Conservation (phyloP, 345 rosid genomes). For the Moricandia arvensis region DNA sequence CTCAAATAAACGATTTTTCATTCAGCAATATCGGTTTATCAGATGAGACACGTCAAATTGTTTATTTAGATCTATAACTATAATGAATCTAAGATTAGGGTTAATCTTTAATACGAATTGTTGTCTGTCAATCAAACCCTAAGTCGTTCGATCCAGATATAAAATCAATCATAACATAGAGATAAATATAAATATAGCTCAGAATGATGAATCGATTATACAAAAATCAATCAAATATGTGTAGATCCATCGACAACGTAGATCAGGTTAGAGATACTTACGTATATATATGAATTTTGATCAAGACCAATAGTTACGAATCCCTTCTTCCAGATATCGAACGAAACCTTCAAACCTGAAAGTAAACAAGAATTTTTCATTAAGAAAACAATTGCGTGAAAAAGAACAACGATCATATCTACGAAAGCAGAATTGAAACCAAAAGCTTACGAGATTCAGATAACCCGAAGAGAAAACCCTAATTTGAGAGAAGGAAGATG, state of each 20-base stretch:
- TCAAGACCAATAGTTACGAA: neutral
- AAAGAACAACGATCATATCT: neutral
- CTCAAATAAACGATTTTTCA: neutral
- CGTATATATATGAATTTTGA: neutral
- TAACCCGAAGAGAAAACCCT: constrained; percentile 12
- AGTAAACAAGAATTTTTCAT: neutral
- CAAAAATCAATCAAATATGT: neutral
- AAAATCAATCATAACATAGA: too few relatives aligned
- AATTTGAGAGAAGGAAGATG: constrained; percentile 18
- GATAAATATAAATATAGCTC: too few relatives aligned
- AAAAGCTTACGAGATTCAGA: constrained; percentile 24
- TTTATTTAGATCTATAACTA: neutral
- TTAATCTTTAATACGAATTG: too few relatives aligned
- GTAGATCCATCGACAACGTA: neutral
- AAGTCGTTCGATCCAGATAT: neutral
- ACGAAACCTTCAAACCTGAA: constrained; percentile 22
- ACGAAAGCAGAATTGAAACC: neutral
- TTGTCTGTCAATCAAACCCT: neutral
- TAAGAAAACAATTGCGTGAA: neutral
- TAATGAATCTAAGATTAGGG: too few relatives aligned
- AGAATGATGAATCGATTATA: neutral
- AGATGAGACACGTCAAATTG: neutral
- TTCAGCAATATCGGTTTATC: neutral
- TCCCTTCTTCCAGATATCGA: constrained; percentile 21
- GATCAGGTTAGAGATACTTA: neutral